These are phyloP conservation scores for Forsythia viridissima DNA, from an alignment of 257 asterid genomes.

Conservation along the genomic window DNA sequence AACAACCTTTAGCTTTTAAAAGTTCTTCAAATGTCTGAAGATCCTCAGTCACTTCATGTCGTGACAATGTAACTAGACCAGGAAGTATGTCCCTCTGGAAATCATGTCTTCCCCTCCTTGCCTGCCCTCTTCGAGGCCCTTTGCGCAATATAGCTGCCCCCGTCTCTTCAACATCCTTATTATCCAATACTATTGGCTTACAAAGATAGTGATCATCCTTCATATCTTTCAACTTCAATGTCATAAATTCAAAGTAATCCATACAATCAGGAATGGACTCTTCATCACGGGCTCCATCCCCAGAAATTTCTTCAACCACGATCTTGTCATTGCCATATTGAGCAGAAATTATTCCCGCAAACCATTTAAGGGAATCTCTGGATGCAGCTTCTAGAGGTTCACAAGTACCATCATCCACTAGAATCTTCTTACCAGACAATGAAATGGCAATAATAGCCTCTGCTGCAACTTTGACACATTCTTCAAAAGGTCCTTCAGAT, in stretches of 20 bases:
- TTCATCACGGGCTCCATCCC: constrained; percentile 11
- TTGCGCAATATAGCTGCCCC: constrained; percentile 19
- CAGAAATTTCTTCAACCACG: neutral
- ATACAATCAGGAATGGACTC: constrained; percentile 47
- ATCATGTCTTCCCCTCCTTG: constrained; percentile 58
- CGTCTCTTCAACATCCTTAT: constrained; percentile 30
- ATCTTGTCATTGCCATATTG: constrained; percentile 15
- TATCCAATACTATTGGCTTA: constrained; percentile 18
- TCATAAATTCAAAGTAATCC: constrained; percentile 70
- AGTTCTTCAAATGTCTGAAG: constrained; percentile 64
- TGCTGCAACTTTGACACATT: constrained; percentile 55
- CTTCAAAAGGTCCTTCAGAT: constrained; percentile 28
- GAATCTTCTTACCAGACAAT: constrained; percentile 6
- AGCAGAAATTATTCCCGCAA: constrained; percentile 51
- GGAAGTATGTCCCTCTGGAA: constrained; percentile 77
- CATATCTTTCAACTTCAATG: constrained; percentile 54
- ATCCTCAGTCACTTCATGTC: constrained; percentile 69
- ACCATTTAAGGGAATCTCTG: constrained; percentile 47
- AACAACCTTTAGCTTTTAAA: constrained; percentile 38
- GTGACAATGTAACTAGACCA: constrained; percentile 55
- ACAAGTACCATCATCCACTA: constrained; percentile 4
- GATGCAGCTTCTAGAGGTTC: constrained; percentile 22
- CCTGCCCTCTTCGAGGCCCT: constrained; percentile 52
- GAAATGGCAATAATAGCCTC: constrained; percentile 69
- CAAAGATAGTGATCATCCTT: constrained; percentile 36